phyloP scores from a whole-genome alignment of 306 rosid genomes.

The Purshia tridentata region DNA sequence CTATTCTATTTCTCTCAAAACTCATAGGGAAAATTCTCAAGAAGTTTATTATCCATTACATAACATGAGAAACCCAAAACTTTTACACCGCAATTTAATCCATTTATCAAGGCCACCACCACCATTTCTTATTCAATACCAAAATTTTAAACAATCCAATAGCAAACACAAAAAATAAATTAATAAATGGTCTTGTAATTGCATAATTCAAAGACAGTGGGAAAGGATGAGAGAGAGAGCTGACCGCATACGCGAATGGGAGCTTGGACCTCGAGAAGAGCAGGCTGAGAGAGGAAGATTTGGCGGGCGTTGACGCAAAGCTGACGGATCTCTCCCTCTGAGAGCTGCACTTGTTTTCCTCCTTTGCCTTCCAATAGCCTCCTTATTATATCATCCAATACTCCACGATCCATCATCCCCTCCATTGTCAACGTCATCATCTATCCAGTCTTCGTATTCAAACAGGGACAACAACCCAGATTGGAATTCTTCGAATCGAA shows the following conservation, averaged over 20 bases:
- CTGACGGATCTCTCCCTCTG: conserved; percentile 96
- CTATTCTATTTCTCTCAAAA: not conserved
- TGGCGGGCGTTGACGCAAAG: conserved; percentile 93
- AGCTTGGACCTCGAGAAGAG: conserved; percentile 65
- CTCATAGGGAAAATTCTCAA: not conserved
- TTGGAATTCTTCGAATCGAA: no score
- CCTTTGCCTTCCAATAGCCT: conserved; percentile 84
- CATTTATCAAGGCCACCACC: not conserved
- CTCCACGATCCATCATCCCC: conserved; percentile 75
- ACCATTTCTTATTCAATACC: not conserved
- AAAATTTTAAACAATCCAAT: conserved; percentile 1
- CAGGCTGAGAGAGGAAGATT: conserved; percentile 87
- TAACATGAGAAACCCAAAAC: not conserved
- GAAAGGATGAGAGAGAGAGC: conserved; percentile 22
- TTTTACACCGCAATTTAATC: not conserved
- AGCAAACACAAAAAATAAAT: not conserved
- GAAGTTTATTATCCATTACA: conserved; percentile 7
- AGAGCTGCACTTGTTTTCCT: conserved; percentile 90
- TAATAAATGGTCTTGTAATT: not conserved
- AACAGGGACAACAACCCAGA: not conserved
- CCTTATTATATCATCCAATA: conserved; percentile 73
- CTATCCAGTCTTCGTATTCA: conserved; percentile 1
- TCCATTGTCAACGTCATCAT: conserved; percentile 80
- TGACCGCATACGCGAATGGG: conserved; percentile 84
- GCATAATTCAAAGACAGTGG: not conserved